Base-by-base conservation (phyloP, 805 yeast species). In the Candida methanosorbosa region DNA sequence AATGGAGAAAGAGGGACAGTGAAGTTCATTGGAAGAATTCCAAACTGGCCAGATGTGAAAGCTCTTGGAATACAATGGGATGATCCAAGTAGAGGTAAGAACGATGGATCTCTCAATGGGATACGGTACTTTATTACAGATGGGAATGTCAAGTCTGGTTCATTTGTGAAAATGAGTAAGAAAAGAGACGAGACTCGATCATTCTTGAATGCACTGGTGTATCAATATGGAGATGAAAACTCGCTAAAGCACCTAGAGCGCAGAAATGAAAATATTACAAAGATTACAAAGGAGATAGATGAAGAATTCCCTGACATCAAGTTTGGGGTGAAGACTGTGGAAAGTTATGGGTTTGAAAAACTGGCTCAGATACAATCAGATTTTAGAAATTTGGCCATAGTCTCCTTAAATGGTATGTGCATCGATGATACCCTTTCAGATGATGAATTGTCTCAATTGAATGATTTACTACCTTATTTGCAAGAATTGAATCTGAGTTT, bases 51-150 rank as follows among this genome's bases (percentile, higher is more conserved):
- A 0, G 50, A 53, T 9, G 60, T 54, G 0, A 27, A 43, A 1
- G 86, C 90, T 0, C 54, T 72, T 12, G 97, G 97, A 1, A 66
- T 88, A 4, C 95, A 88, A 53, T 88, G 96, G 96, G 97, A 88
- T 51, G 63, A 75, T 30, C 56, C 67, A 0, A 36, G 39, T 0
- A 62, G 86, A 24, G 97, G 97, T 2, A 84, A 78, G 46, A 75
- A 87, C 51, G 59, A 70, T 41, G 97, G 97, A 0, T 38, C 50
- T 1, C 40, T 74, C 19, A 61, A 70, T 16, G 84, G 79, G 0
- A 46, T 56, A 0, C 45, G 51, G 35, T 84, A 84, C 51, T 88
- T 88, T 52, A 23, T 42, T 6, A 55, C 46, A 36, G 54, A 19
- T 7, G 23, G 25, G n/a, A 56, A 39, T n/a, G 50, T 43, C 0